These are phyloP conservation scores for Panicum virgatum DNA, from an alignment of 202 grass and related monocot species.

Conservation along the genomic window DNA sequence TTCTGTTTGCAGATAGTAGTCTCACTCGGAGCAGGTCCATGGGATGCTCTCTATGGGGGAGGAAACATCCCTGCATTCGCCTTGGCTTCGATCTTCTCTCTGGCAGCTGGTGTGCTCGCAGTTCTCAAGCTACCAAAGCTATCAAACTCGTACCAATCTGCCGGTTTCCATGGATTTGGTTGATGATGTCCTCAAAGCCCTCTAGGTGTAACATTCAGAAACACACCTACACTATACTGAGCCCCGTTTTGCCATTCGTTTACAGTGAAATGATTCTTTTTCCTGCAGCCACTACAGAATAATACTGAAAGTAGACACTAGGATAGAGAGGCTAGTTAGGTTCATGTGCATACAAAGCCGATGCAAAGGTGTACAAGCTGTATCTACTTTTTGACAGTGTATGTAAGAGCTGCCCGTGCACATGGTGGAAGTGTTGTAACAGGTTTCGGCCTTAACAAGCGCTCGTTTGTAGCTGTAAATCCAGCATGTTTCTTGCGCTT, in stretches of 20 bases:
- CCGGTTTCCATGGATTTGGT: slow-evolving; percentile 86
- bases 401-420: slow-evolving; percentile 19
- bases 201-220: slow-evolving; percentile 3
- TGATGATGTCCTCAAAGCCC: slow-evolving; percentile 6
- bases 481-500: background rate
- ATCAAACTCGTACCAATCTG: slow-evolving; percentile 73
- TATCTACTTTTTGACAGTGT: slow-evolving; percentile 26
- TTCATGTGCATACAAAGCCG: slow-evolving; percentile 45
- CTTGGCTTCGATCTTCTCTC: slow-evolving; percentile 74
- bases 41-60: slow-evolving; percentile 92
- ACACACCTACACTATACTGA: background rate
- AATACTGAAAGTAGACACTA: slow-evolving; percentile 35
- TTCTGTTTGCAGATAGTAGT: slow-evolving; percentile 73
- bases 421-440: background rate
- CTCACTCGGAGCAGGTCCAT: slow-evolving; percentile 89
- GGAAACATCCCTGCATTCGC: slow-evolving; percentile 91
- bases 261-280: slow-evolving; percentile 55
- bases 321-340: slow-evolving; percentile 46
- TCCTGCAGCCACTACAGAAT: slow-evolving; percentile 26
- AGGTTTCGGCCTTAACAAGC: background rate
- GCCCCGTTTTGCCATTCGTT: slow-evolving; percentile 44
- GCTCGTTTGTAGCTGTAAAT: background rate
- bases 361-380: slow-evolving; percentile 44
- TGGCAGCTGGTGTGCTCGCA: slow-evolving; percentile 75
- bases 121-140: slow-evolving; percentile 72